phyloP scores from a whole-genome alignment of 148 eudicot genomes.

The Fagopyrum homotropicum region DNA sequence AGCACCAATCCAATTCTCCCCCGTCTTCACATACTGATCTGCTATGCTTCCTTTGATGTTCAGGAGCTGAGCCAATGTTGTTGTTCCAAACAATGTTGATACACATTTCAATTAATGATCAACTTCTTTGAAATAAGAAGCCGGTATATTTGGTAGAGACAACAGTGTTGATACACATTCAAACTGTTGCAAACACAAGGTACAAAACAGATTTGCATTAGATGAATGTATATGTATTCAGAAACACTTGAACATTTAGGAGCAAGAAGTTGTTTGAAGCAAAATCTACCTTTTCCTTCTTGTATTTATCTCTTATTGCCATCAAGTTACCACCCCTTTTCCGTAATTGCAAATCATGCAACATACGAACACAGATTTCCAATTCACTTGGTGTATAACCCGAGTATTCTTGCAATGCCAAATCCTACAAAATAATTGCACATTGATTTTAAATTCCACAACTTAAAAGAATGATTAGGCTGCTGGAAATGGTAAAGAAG shows the following conservation, averaged over 20 bases:
- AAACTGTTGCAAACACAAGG: slow-evolving; percentile 21
- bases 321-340: slow-evolving; percentile 50
- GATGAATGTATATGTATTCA: background rate
- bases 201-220: background rate
- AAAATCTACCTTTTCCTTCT: slow-evolving; percentile 60
- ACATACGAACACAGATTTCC: slow-evolving; percentile 60
- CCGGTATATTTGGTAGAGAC: slow-evolving; percentile 50
- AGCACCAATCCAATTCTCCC: no score
- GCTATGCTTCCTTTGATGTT: no score
- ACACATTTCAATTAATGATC: no score
- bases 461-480: no score
- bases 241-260: no score
- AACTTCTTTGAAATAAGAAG: slow-evolving; percentile 39
- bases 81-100: no score
- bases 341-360: slow-evolving; percentile 70
- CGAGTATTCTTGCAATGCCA: slow-evolving; percentile 48
- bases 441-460: background rate
- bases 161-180: slow-evolving; percentile 58
- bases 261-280: background rate
- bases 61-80: no score
- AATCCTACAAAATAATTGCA: slow-evolving; percentile 29
- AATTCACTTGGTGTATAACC: slow-evolving; percentile 64
- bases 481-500: no score
- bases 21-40: no score
- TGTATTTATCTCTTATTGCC: slow-evolving; percentile 75